These are phyloP conservation scores for Colletotrichum navitas DNA, from an alignment of 2,329 filamentous ascomycete genomes.

Conservation along the genomic window DNA sequence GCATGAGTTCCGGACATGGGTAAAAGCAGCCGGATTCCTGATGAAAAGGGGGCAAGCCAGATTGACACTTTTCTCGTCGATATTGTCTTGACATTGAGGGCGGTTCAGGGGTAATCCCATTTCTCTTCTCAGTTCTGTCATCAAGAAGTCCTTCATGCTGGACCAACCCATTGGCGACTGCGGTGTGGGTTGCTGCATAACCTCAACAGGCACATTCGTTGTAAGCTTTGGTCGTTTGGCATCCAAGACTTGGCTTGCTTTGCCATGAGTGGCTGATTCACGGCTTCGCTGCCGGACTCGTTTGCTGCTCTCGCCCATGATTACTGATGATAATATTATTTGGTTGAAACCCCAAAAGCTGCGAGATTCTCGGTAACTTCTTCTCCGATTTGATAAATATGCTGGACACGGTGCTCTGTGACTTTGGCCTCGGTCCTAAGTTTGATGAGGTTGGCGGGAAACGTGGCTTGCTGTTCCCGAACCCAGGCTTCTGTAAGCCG, in stretches of 20 bases:
- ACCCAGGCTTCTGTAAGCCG: conserved; percentile 40
- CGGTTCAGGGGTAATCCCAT: conserved; percentile 33
- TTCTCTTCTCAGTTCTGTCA: conserved; percentile 37
- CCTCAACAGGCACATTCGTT: conserved; percentile 31
- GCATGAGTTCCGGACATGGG: conserved; percentile 36
- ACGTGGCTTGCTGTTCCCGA: conserved; percentile 36
- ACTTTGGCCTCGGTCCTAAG: conserved; percentile 34
- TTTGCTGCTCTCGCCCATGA: conserved; percentile 39
- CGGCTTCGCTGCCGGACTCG: conserved; percentile 40
- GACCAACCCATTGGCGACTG: conserved; percentile 28
- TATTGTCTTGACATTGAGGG: conserved; percentile 19
- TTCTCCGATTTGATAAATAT: conserved; percentile 33
- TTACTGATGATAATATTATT: conserved; percentile 11
- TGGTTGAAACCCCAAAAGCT: conserved; percentile 20
- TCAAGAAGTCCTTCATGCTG: conserved; percentile 38
- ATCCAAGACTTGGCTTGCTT: conserved; percentile 16
- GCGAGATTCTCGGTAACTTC: conserved; percentile 35
- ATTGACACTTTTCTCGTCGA: conserved; percentile 41
- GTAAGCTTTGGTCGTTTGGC: conserved; percentile 36
- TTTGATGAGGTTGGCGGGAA: conserved; percentile 37
- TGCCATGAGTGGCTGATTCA: conserved; percentile 28
- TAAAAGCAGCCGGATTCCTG: conserved; percentile 34
- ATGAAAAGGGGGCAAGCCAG: conserved; percentile 39
- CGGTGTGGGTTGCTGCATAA: conserved; percentile 31
- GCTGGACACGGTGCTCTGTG: conserved; percentile 30